phyloP scores from a whole-genome alignment of 208 protist genomes.

The Porcisia deanei region DNA sequence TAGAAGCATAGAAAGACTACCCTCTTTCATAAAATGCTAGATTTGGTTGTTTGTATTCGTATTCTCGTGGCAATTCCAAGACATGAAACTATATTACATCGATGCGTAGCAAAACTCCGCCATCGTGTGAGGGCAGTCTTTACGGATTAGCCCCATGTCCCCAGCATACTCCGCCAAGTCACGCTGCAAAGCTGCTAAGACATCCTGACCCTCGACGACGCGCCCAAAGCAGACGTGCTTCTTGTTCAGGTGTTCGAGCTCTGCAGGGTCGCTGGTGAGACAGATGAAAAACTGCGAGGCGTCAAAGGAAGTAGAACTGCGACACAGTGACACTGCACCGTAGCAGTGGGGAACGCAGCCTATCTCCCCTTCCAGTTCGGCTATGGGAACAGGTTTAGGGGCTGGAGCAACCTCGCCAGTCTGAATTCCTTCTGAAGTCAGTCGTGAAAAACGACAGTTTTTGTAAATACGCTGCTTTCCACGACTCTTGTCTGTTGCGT shows the following conservation, averaged over 20 bases:
- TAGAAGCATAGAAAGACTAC: background rate
- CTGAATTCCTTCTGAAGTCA: conserved; percentile 72
- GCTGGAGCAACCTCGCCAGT: conserved; percentile 58
- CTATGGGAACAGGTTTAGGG: conserved; percentile 36
- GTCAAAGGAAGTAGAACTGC: conserved; percentile 55
- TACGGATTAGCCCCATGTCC: conserved; percentile 47
- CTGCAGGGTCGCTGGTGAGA: conserved; percentile 56
- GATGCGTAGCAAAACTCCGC: conserved; percentile 19
- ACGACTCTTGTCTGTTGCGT: conserved; percentile 49
- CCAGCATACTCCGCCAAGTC: conserved; percentile 46
- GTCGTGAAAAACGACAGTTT: conserved; percentile 56
- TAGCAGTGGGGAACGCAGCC: conserved; percentile 49
- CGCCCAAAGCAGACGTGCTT: conserved; percentile 75
- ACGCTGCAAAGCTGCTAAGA: conserved; percentile 37
- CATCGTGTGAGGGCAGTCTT: conserved; percentile 29
- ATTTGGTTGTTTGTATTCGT: background rate
- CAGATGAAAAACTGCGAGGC: conserved; percentile 84
- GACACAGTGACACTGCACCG: conserved; percentile 71
- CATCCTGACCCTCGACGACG: conserved; percentile 58
- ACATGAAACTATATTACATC: conserved; percentile 25
- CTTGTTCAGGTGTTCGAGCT: conserved; percentile 72
- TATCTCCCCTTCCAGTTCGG: conserved; percentile 69
- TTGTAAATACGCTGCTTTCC: conserved; percentile 58
- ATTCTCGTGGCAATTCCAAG: background rate
- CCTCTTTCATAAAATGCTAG: background rate